Conservation (phyloP, 495 filamentous ascomycete genomes). For the Neurospora terricola region DNA sequence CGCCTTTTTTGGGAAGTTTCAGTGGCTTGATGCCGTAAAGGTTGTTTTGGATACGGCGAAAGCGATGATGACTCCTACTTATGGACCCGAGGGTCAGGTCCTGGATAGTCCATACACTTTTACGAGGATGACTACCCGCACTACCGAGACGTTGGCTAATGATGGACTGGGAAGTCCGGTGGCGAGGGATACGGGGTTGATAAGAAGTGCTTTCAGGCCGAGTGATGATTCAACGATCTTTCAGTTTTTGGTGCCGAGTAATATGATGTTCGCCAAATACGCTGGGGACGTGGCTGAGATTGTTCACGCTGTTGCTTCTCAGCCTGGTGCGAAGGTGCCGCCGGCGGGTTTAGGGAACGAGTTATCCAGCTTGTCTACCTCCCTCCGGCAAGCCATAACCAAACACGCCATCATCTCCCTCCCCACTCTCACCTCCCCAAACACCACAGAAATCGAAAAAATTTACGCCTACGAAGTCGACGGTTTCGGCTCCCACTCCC, state of each 20-base stretch:
- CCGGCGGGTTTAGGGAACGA: slow-evolving; percentile 27
- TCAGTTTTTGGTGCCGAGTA: slow-evolving; percentile 52
- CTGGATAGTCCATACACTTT: slow-evolving; percentile 47
- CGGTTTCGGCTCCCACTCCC: slow-evolving; percentile 40
- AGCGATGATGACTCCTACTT: slow-evolving; percentile 47
- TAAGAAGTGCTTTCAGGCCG: slow-evolving; percentile 54
- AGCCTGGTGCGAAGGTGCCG: slow-evolving; percentile 1
- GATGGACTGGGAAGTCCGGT: slow-evolving; percentile 49
- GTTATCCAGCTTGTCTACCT: slow-evolving; percentile 38
- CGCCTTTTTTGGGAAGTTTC: slow-evolving; percentile 45
- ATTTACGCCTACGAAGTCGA: slow-evolving; percentile 55
- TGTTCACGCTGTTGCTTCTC: slow-evolving; percentile 17
- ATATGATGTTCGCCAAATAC: slow-evolving; percentile 59
- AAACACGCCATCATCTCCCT: slow-evolving; percentile 36
- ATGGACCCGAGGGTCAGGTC: slow-evolving; percentile 44
- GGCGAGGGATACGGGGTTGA: slow-evolving; percentile 45
- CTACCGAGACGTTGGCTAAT: slow-evolving; percentile 53
- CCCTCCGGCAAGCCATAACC: slow-evolving; percentile 39
- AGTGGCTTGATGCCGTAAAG: slow-evolving; percentile 43
- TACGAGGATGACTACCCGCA: slow-evolving; percentile 37
- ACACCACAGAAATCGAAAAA: slow-evolving; percentile 14
- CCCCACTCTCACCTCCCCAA: neutral
- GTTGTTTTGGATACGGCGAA: slow-evolving; percentile 38
- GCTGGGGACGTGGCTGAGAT: slow-evolving; percentile 39
- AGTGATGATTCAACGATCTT: slow-evolving; percentile 51